These are phyloP conservation scores for Fonsecaea monophora DNA, from an alignment of 2,329 filamentous ascomycete species.

Conservation along the genomic window DNA sequence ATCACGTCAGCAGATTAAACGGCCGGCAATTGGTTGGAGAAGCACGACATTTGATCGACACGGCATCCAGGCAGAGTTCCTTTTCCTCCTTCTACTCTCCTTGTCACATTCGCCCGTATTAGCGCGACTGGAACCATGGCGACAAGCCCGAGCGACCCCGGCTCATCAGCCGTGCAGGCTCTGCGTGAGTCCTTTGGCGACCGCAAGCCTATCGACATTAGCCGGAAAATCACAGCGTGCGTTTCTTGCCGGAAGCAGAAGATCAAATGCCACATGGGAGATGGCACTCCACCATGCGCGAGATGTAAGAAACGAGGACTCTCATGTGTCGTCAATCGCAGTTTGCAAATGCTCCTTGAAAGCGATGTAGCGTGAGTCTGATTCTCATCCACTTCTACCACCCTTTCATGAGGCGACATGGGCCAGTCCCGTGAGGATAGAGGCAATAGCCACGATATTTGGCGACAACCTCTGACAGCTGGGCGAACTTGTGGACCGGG, in stretches of 20 bases:
- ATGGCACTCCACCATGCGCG: constrained; percentile 55
- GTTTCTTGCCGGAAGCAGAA: constrained; percentile 51
- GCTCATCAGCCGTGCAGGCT: constrained; percentile 35
- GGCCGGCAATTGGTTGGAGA: constrained; percentile 3
- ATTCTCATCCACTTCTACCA: neutral
- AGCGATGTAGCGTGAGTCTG: constrained; percentile 30
- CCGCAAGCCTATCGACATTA: constrained; percentile 47
- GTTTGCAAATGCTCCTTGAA: constrained; percentile 53
- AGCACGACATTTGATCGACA: constrained; percentile 10
- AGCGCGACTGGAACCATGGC: neutral
- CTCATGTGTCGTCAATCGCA: constrained; percentile 60
- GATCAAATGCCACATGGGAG: constrained; percentile 61
- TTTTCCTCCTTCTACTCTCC: constrained; percentile 1
- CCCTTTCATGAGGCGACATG: neutral
- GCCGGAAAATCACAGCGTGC: constrained; percentile 44
- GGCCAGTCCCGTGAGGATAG: neutral
- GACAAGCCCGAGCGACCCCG: constrained; percentile 18
- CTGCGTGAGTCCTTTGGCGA: constrained; percentile 48
- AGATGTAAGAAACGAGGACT: constrained; percentile 57
- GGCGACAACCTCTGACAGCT: neutral
- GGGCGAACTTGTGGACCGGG: neutral
- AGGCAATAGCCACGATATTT: neutral
- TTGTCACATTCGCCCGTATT: neutral
- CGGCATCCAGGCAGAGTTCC: neutral
- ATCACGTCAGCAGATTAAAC: constrained; percentile 10